Percentiles rank a stretch among this genome's conserved stretches.
Conservation (phyloP, 257 asterid species). For the Schizonepeta tenuifolia region DNA sequence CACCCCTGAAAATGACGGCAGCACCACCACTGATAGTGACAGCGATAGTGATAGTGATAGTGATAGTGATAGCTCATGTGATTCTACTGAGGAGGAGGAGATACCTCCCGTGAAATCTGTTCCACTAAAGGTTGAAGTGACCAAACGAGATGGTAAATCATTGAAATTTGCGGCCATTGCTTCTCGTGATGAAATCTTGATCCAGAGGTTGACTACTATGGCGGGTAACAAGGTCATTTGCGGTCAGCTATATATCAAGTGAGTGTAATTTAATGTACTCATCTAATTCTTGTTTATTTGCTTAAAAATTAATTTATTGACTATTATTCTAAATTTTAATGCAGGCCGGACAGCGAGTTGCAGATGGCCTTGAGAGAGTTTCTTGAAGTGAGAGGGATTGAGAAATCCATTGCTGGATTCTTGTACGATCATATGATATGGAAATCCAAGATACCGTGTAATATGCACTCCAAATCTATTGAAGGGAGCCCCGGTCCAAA, state of each 20-base stretch:
- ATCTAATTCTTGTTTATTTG: no score
- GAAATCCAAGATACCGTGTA: not conserved
- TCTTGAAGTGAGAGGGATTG: slow-evolving; percentile 9
- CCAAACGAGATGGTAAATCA: not conserved
- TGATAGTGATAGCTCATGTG: not conserved
- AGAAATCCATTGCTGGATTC: not conserved
- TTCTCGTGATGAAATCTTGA: not conserved
- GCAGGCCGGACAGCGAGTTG: not conserved
- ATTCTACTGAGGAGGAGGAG: no score
- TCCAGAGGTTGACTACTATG: not conserved
- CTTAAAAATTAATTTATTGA: no score
- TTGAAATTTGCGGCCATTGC: not conserved
- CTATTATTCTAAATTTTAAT: no score
- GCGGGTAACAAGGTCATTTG: not conserved
- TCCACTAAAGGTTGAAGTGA: not conserved
- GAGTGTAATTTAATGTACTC: not conserved
- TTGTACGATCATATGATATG: not conserved
- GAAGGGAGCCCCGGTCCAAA: not conserved
- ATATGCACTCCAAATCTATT: not conserved
- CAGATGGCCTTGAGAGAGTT: not conserved
- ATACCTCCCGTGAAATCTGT: not conserved
- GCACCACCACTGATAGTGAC: not conserved
- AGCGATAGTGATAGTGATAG: not conserved
- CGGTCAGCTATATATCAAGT: not conserved
- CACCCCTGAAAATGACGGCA: no score